Evolutionary conservation across 106 monocot species (phyloP).

Genomic region (Dendrobium huoshanense): DNA sequence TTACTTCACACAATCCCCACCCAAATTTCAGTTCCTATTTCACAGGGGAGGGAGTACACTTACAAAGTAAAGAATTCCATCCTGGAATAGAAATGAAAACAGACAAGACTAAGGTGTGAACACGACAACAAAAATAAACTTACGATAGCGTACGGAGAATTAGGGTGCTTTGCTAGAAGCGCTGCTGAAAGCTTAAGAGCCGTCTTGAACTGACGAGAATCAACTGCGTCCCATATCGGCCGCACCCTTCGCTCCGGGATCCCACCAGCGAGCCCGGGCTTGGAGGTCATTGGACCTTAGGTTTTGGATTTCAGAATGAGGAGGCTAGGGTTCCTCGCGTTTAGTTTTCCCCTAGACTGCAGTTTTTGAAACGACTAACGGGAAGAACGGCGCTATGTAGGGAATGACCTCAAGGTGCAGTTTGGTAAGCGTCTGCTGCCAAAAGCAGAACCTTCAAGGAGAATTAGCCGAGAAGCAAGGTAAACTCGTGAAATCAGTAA

Average conservation of each 20-base stretch:
- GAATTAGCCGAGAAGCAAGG: too few species aligned
- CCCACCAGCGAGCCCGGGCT: slow-evolving; percentile 82
- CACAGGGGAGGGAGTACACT: background rate
- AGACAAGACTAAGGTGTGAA: background rate
- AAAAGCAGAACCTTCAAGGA: too few species aligned
- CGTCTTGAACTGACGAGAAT: slow-evolving; percentile 92
- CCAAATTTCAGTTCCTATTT: background rate
- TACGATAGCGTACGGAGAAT: slow-evolving; percentile 82
- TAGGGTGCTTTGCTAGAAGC: slow-evolving; percentile 86
- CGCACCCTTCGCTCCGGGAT: slow-evolving; percentile 91
- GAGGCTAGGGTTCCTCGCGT: background rate
- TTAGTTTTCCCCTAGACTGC: background rate
- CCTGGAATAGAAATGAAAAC: background rate
- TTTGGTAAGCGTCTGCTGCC: too few species aligned
- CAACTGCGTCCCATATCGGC: slow-evolving; percentile 98
- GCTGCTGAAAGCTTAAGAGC: slow-evolving; percentile 74
- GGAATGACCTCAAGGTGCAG: too few species aligned
- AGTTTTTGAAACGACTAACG: background rate
- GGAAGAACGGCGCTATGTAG: background rate
- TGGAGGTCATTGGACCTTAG: slow-evolving; percentile 53
- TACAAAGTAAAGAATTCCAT: background rate
- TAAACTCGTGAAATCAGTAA: too few species aligned
- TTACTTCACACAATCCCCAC: background rate
- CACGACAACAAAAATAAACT: slow-evolving; percentile 12
- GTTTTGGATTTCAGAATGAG: background rate